Percentiles rank a stretch among this genome's conserved stretches.
Evolutionary conservation across 1,284 basidiomycete genomes (phyloP).

Genomic region (Apiotrichum brassicae): DNA sequence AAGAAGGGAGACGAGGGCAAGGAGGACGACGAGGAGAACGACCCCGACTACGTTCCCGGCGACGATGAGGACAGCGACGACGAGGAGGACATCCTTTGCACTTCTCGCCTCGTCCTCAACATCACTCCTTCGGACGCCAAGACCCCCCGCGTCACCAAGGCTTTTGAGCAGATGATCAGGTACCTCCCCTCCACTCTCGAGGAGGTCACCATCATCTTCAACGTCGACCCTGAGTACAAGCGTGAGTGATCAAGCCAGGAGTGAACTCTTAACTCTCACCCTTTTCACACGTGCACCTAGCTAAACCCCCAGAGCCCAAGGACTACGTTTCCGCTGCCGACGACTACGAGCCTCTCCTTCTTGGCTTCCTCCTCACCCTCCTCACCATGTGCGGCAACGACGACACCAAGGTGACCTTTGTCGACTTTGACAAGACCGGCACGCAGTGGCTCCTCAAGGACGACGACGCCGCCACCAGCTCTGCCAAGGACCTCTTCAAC

Average conservation of each 20-base stretch:
- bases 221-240: conserved; percentile 3
- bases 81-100: not conserved
- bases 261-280: too few species aligned
- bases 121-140: conserved; percentile 1
- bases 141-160: conserved; percentile 2
- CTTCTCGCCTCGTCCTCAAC: conserved; percentile 1
- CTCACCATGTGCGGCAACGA: conserved; percentile 1
- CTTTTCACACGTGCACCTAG: not conserved
- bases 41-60: not conserved
- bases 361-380: conserved; percentile 5
- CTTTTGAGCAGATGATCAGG: conserved; percentile 4
- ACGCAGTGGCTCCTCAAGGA: conserved; percentile 2
- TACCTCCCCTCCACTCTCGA: not conserved
- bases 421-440: conserved; percentile 4
- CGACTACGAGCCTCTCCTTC: conserved; percentile 1
- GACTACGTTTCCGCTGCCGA: not conserved
- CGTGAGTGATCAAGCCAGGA: not conserved
- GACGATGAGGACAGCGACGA: not conserved
- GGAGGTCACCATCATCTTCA: conserved; percentile 3
- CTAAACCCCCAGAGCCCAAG: not conserved
- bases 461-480: not conserved
- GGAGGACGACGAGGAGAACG: not conserved
- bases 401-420: not conserved
- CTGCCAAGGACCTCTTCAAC: not conserved
- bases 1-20: not conserved